A percentile compares a stretch with the other conserved stretches of the same genome.
Conservation (phyloP, 164 flowering plant species). For the Pachysandra terminalis region DNA sequence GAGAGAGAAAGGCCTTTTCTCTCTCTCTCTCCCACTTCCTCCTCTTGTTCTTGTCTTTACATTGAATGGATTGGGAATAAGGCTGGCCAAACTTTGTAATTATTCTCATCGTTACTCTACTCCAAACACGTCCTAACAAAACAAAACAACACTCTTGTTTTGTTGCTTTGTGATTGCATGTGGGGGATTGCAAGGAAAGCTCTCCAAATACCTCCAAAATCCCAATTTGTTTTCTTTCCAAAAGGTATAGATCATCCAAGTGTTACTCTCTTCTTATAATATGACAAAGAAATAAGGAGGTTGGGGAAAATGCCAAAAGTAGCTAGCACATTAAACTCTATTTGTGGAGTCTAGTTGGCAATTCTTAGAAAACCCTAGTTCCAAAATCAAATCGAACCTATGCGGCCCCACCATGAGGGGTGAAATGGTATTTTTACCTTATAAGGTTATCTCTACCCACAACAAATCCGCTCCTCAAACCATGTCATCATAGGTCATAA, state of each 20-base stretch:
- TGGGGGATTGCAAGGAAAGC: slow-evolving; percentile 41
- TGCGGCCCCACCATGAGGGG: too few relatives aligned
- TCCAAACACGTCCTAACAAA: slow-evolving; percentile 58
- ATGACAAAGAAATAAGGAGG: slow-evolving; percentile 36
- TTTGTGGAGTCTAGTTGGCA: slow-evolving; percentile 15
- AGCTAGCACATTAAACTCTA: slow-evolving; percentile 28
- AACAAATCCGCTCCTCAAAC: too few relatives aligned
- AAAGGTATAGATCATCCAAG: slow-evolving; percentile 23
- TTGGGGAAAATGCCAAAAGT: slow-evolving; percentile 28
- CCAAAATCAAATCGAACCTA: too few relatives aligned
- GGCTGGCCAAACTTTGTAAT: slow-evolving; percentile 48
- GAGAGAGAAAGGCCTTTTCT: too few relatives aligned
- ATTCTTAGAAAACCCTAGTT: not conserved
- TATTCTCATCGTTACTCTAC: slow-evolving; percentile 31
- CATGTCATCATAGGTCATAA: too few relatives aligned
- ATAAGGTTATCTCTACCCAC: too few relatives aligned
- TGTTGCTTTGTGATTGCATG: slow-evolving; percentile 31
- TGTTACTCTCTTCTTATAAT: slow-evolving; percentile 23
- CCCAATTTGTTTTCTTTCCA: slow-evolving; percentile 25
- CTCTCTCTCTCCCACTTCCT: slow-evolving; percentile 6
- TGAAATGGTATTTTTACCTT: too few relatives aligned
- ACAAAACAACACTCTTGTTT: slow-evolving; percentile 36
- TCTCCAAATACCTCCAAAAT: slow-evolving; percentile 28
- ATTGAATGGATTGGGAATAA: slow-evolving; percentile 40
- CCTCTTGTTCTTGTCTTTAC: slow-evolving; percentile 29